Evolutionary conservation across 2,329 filamentous ascomycete genomes (phyloP), one percentile per base, ranked within the genome.

Genomic region (Magnaporthiopsis incrustans): DNA sequence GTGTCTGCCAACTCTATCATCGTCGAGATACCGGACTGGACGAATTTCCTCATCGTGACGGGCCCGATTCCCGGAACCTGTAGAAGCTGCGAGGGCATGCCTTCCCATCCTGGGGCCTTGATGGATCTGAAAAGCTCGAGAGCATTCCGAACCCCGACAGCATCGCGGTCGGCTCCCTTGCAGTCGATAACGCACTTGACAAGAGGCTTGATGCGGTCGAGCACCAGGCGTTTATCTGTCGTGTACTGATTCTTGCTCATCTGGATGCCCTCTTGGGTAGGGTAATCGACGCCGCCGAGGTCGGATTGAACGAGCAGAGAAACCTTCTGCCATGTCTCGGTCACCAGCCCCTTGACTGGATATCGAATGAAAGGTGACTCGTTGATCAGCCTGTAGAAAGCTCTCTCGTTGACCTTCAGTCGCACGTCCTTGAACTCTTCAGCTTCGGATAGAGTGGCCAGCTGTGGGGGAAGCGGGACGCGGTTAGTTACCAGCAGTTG

Each of bases 31-130:
- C 87, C 86, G n/a, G 86, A 86, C 56, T 83, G 81, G 3, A 86
- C 83, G 58, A 98, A 81, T 72, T 90, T 95, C 53, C 89, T 84
- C 67, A 91, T 86, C n/a, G 85, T 84, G 1, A 88, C 90, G 5
- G 86, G 79, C 0, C 95, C 95, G 66, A 98, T 84, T 3, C 87
- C 84, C 0, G 90, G 86, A 1, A 99, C 82, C 73, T 98, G 94
- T 66, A 89, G 89, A 71, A 99, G 83, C 68, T 97, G 90, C 27
- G 89, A 80, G 0, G 90, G 85, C 2, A 87, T 90, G 44, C 89
- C 87, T 70, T 99, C 95, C 95, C 93, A 97, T 1, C 81, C 80
- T 1, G 83, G 85, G 2, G 92, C 90, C 27, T 85, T 83, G 62
- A 98, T 77, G 67, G 91, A 92, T 64, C 94, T 83, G 60, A 89